These are phyloP conservation scores for Aphanomyces invadans DNA, from an alignment of 352 stramenopile genomes.

Conservation along the genomic window DNA sequence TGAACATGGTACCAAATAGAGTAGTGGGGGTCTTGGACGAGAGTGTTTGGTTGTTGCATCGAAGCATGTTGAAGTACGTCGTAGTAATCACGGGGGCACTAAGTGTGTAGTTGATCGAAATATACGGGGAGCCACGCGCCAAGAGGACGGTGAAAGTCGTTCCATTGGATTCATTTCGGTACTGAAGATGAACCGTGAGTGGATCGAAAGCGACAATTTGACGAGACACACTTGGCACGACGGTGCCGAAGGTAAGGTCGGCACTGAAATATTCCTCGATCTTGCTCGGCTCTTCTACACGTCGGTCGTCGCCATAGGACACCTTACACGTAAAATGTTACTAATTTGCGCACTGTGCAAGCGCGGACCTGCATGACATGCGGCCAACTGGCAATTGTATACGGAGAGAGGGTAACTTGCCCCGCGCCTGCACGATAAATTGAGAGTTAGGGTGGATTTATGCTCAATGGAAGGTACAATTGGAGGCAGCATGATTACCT, in stretches of 20 bases:
- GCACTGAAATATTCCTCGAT: slow-evolving; percentile 78
- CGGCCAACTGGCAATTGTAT: slow-evolving; percentile 41
- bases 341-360: slow-evolving; percentile 46
- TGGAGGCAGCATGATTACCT: neutral
- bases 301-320: slow-evolving; percentile 73
- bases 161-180: slow-evolving; percentile 35
- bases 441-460: neutral
- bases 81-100: slow-evolving; percentile 39
- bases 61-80: slow-evolving; percentile 28
- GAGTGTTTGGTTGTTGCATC: slow-evolving; percentile 46
- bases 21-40: slow-evolving; percentile 26
- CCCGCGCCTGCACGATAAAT: slow-evolving; percentile 38
- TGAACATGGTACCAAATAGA: neutral
- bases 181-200: slow-evolving; percentile 58
- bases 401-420: slow-evolving; percentile 74
- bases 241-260: slow-evolving; percentile 63
- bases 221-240: slow-evolving; percentile 58
- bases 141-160: slow-evolving; percentile 31
- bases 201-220: slow-evolving; percentile 59
- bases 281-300: slow-evolving; percentile 44
- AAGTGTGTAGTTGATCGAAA: slow-evolving; percentile 71
- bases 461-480: neutral
- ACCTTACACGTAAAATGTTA: no score
- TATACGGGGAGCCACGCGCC: slow-evolving; percentile 63
- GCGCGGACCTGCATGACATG: neutral